Evolutionary conservation across 768 basidiomycete species (phyloP).

Genomic region (Naganishia vaughanmartiniae): DNA sequence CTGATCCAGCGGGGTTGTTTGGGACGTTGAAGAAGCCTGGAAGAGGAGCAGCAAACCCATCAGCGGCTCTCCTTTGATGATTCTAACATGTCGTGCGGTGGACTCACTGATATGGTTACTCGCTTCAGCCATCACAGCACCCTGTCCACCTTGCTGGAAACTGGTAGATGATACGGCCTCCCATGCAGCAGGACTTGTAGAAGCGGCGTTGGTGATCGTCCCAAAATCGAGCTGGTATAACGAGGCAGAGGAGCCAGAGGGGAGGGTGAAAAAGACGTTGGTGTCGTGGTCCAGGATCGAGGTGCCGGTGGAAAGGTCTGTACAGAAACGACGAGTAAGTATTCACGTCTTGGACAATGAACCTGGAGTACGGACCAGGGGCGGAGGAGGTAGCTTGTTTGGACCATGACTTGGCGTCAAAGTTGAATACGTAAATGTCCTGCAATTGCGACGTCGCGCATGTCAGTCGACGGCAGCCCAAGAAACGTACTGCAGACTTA

Average conservation of each 20-base stretch:
- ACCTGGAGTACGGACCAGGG: slow-evolving; percentile 32
- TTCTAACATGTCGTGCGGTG: background rate
- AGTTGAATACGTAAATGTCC: slow-evolving; percentile 77
- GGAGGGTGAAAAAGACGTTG: slow-evolving; percentile 72
- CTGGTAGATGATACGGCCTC: slow-evolving; percentile 60
- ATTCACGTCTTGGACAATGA: background rate
- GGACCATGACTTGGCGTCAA: slow-evolving; percentile 63
- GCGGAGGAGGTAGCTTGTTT: slow-evolving; percentile 59
- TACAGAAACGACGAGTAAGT: background rate
- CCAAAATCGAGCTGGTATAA: slow-evolving; percentile 72
- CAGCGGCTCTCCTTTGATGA: background rate
- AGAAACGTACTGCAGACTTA: slow-evolving; percentile 33
- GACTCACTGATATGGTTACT: slow-evolving; percentile 68
- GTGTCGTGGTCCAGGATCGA: slow-evolving; percentile 92
- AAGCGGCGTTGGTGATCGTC: slow-evolving; percentile 62
- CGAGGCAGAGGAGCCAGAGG: slow-evolving; percentile 40
- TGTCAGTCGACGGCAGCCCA: background rate
- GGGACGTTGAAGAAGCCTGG: slow-evolving; percentile 72
- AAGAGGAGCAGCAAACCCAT: background rate
- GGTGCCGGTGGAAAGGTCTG: slow-evolving; percentile 63
- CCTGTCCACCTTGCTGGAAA: slow-evolving; percentile 56
- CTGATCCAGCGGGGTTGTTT: slow-evolving; percentile 64
- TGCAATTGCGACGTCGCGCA: slow-evolving; percentile 8
- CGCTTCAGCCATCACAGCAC: slow-evolving; percentile 67
- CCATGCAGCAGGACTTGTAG: slow-evolving; percentile 63